Base-by-base conservation (phyloP, 179 eudicot genomes). In the Dionaea muscipula region DNA sequence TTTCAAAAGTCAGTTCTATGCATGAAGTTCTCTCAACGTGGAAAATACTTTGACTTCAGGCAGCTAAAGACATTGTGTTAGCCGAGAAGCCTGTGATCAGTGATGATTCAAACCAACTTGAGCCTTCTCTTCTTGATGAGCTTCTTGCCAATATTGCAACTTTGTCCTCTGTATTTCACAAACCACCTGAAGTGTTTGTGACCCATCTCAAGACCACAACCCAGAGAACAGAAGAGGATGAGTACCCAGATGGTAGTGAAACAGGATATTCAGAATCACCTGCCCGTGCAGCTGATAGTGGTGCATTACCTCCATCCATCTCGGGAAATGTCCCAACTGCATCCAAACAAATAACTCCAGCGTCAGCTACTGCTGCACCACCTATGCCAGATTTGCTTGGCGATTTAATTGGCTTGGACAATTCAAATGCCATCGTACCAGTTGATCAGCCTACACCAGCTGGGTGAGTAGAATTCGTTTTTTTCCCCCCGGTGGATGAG, bases 71-170 rank as follows among this genome's bases (percentile, higher is more conserved):
- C 73, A 94, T 90, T 24, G 97, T 90, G 49, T 66, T 90, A 60
- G 97, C 95, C 47, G 97, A 90, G 73, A 90, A 90, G 69, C 97
- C 97, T 35, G 95, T 90, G 81, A 90, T 90, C 51, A 78, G 80
- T 71, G 98, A 91, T 57, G 94, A 84, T 73, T 91, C 97, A 14
- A 90, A 90, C 75, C 95, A 78, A 65, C 82, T 84, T 16, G 98
- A 91, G 57, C 57, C 94, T 60, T 80, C 98, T 73, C 91, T 86
- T 64, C 94, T 91, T 44, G 98, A 86, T 53, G 98, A 91, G 72
- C 98, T 91, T 68, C 84, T 91, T 47, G 94, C 87, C 55, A 91
- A 91, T 62, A 86, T 91, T 63, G 87, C 98, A 55, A 86, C 98
- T 52, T 69, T 87, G 62, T 84, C 98, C 62, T 86, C 95, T 57